These are phyloP conservation scores for Xylaria multiplex DNA, from an alignment of 2,329 filamentous ascomycete genomes.

Conservation along the genomic window DNA sequence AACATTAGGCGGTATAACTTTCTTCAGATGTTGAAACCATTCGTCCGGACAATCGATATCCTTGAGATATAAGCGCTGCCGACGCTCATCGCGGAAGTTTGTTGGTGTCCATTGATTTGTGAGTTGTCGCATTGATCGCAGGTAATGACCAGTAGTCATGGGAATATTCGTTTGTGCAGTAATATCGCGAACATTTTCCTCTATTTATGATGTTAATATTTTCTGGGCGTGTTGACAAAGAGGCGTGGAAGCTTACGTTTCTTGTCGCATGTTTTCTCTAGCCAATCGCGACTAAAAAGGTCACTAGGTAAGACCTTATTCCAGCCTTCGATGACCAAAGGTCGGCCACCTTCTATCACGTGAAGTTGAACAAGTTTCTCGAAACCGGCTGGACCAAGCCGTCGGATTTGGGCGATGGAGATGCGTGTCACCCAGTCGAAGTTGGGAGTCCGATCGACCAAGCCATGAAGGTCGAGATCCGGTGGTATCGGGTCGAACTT, in stretches of 20 bases:
- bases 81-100: slow-evolving; percentile 80
- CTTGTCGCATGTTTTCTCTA: slow-evolving; percentile 79
- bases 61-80: slow-evolving; percentile 92
- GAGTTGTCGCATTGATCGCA: slow-evolving; percentile 85
- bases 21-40: slow-evolving; percentile 83
- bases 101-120: slow-evolving; percentile 81
- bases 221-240: not conserved
- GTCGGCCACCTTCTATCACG: slow-evolving; percentile 85
- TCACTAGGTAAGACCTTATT: slow-evolving; percentile 76
- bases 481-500: slow-evolving; percentile 93
- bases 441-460: slow-evolving; percentile 83
- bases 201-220: slow-evolving; percentile 56
- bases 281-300: slow-evolving; percentile 84
- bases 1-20: slow-evolving; percentile 80
- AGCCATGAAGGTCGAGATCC: slow-evolving; percentile 77
- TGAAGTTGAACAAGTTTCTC: slow-evolving; percentile 86
- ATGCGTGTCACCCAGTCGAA: slow-evolving; percentile 89
- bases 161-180: slow-evolving; percentile 76
- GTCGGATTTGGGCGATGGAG: slow-evolving; percentile 78
- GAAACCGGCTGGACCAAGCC: slow-evolving; percentile 80
- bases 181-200: slow-evolving; percentile 87
- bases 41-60: slow-evolving; percentile 93
- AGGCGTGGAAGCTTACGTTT: slow-evolving; percentile 67
- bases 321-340: slow-evolving; percentile 91
- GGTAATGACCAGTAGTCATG: slow-evolving; percentile 89